Conservation (phyloP, 768 basidiomycete species). For the Polyporus arcularius region DNA sequence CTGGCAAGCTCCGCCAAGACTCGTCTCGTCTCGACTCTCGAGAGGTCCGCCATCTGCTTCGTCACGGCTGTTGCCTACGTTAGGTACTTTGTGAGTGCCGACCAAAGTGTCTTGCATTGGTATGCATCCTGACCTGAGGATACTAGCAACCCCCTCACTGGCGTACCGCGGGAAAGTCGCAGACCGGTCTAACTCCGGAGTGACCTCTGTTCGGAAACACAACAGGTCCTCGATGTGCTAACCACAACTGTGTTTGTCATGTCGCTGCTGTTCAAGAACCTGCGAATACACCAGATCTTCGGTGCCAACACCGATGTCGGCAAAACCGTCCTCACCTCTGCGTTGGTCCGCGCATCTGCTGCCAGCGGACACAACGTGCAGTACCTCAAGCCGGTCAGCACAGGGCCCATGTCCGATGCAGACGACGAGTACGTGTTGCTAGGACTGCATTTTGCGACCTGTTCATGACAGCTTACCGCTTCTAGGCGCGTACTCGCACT, state of each 20-base stretch:
- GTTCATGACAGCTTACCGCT: background rate
- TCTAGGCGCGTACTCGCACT: conserved; percentile 67
- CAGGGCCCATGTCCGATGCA: conserved; percentile 76
- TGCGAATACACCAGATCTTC: conserved; percentile 88
- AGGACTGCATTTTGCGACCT: no score
- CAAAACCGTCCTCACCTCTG: conserved; percentile 88
- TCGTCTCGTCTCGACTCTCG: background rate
- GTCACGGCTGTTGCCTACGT: no score
- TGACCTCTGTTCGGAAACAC: background rate
- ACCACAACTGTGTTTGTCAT: conserved; percentile 40
- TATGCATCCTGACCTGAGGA: no score
- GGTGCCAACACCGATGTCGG: conserved; percentile 97
- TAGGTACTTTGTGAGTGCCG: no score
- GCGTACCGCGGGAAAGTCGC: no score
- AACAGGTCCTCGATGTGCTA: background rate
- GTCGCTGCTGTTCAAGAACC: conserved; percentile 82
- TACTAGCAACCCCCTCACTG: no score
- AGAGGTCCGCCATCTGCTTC: no score
- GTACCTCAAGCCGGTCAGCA: conserved; percentile 91
- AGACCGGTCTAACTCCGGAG: no score
- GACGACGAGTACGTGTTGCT: conserved; percentile 69
- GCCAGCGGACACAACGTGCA: conserved; percentile 51
- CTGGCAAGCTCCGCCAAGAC: background rate
- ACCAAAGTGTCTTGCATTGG: no score
- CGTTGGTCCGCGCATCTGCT: conserved; percentile 80